Evolutionary conservation across 345 rosid genomes (phyloP).

Genomic region (Ceriops tagal): DNA sequence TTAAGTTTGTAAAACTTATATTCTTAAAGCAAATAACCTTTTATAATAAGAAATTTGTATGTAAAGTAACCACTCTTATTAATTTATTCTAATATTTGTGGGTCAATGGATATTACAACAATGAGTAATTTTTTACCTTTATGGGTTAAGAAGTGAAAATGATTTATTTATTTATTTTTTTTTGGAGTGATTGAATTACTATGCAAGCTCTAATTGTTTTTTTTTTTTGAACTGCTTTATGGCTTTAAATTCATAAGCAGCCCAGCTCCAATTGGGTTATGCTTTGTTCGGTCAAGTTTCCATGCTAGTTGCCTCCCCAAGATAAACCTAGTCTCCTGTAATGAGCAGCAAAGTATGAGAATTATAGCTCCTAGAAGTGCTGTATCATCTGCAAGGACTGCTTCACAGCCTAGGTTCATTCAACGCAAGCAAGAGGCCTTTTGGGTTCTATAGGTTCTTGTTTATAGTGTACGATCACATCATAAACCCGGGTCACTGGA

Average conservation of each 20-base stretch:
- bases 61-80: too few relatives aligned
- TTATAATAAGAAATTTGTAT: too few relatives aligned
- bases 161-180: too few relatives aligned
- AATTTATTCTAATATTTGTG: too few relatives aligned
- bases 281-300: conserved; percentile 14
- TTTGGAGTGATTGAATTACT: too few relatives aligned
- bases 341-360: conserved; percentile 7
- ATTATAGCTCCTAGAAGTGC: conserved; percentile 16
- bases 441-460: conserved; percentile 39
- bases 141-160: too few relatives aligned
- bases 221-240: too few relatives aligned
- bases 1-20: too few relatives aligned
- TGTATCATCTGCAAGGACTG: conserved; percentile 33
- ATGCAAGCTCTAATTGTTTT: background rate
- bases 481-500: conserved; percentile 42
- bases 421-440: conserved; percentile 42
- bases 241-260: conserved; percentile 17
- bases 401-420: conserved; percentile 39
- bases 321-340: conserved; percentile 4
- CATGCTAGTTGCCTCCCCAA: conserved; percentile 14
- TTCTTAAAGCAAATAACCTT: too few relatives aligned
- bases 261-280: conserved; percentile 15
- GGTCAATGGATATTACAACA: too few relatives aligned
- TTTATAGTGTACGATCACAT: conserved; percentile 37
- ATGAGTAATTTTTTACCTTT: too few relatives aligned